These are phyloP conservation scores for Pseudogymnoascus sp. DNA, from an alignment of 2,329 filamentous ascomycete species.

Conservation along the genomic window DNA sequence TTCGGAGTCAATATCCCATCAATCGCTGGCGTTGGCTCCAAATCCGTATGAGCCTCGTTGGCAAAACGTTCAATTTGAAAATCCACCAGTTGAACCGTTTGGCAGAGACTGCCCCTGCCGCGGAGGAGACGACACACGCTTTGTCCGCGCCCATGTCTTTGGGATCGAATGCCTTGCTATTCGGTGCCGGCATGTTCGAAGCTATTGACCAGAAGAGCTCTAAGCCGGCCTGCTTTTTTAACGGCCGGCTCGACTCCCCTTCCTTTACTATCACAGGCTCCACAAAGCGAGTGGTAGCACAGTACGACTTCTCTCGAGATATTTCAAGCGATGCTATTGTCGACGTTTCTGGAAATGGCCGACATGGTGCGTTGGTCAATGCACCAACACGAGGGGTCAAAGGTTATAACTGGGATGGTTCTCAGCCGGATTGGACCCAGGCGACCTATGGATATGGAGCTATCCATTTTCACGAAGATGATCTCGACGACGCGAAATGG, in stretches of 20 bases:
- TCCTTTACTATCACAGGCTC: slow-evolving; percentile 13
- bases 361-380: slow-evolving; percentile 27
- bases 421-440: slow-evolving; percentile 27
- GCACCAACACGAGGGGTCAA: slow-evolving; percentile 29
- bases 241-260: slow-evolving; percentile 20
- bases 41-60: slow-evolving; percentile 8
- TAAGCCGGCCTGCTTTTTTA: slow-evolving; percentile 14
- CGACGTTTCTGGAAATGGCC: slow-evolving; percentile 23
- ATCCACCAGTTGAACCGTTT: slow-evolving; percentile 12
- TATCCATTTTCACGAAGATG: slow-evolving; percentile 34
- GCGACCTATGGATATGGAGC: slow-evolving; percentile 30
- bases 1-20: neutral
- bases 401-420: slow-evolving; percentile 29
- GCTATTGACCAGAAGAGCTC: neutral
- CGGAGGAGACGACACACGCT: neutral
- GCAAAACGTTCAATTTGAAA: slow-evolving; percentile 9
- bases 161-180: neutral
- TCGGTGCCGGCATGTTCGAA: slow-evolving; percentile 12
- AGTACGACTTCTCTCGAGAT: slow-evolving; percentile 21
- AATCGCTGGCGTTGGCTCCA: slow-evolving; percentile 14
- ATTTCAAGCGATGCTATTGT: slow-evolving; percentile 21
- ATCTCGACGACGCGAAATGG: slow-evolving; percentile 32
- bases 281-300: slow-evolving; percentile 10
- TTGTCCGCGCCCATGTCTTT: neutral
- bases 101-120: slow-evolving; percentile 4